Evolutionary conservation across 2,329 filamentous ascomycete species (phyloP), one percentile per base, ranked within the genome.

Genomic region (Cordyceps farinosa): DNA sequence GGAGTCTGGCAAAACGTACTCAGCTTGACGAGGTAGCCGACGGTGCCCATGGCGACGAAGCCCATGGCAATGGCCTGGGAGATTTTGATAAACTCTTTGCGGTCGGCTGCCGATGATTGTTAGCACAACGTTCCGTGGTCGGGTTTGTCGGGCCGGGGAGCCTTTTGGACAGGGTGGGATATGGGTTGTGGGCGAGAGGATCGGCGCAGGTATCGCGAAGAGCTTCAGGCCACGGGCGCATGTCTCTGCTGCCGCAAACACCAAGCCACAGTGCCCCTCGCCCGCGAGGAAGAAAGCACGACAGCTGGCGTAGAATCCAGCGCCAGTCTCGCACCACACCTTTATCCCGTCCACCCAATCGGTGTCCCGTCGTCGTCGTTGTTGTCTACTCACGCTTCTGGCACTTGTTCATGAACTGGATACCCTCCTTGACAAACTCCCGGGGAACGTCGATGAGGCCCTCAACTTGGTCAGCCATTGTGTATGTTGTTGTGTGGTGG

Each of bases 1-100:
- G 34, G 22, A 5, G n/a, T 22, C 17, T 48, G 30, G 57, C 34
- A 22, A 8, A 11, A 68, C 83, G 56, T 79, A 87, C 85, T 87
- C 72, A 90, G 81, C 82, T 90, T 89, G 73, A 90, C 86, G 66
- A 90, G 76, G 76, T 89, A 90, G 66, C 87, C 87, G 64, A 89
- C 87, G 54, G 85, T 84, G 66, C 87, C 87, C 87, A 89, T 89
- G 75, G 89, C 83, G 66, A 90, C 75, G 77, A 90, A 90, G 65
- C 87, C 87, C 66, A 88, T 82, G 64, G 87, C 87, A 66, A 90
- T 87, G 65, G 87, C 87, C 77, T 82, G 80, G 72, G 76, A 79
- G 63, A 80, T 74, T 67, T 76, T 76, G 61, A 78, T 70, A 66
- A 80, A 80, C 69, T 80, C 78, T 66, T 76, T 74, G 67, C 75